phyloP scores from a whole-genome alignment of 192 early-diverging fungal genomes.

The Cetraspora pellucida region DNA sequence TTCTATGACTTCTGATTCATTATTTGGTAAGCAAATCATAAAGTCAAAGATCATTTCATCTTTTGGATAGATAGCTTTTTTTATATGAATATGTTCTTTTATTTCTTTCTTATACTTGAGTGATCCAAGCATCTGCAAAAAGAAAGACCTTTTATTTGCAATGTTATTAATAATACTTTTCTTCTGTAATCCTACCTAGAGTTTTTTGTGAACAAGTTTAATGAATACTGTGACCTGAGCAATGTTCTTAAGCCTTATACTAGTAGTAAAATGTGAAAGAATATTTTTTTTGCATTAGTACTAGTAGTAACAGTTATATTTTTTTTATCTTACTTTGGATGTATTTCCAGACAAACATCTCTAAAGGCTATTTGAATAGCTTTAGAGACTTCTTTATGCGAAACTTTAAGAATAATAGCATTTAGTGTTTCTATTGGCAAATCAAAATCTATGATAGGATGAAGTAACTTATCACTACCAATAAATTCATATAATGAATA shows the following conservation, averaged over 20 bases:
- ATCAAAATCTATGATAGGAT: too few relatives aligned
- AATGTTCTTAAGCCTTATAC: not conserved
- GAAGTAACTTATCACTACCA: too few relatives aligned
- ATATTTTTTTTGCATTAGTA: constrained; percentile 21
- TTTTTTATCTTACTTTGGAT: not conserved
- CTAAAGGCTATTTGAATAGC: not conserved
- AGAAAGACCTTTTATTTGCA: constrained; percentile 6
- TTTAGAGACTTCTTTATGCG: too few relatives aligned
- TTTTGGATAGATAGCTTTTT: not conserved
- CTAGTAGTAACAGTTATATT: not conserved
- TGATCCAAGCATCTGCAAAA: not conserved
- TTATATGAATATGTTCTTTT: not conserved
- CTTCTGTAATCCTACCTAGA: not conserved
- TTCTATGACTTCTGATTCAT: not conserved
- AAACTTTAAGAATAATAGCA: too few relatives aligned
- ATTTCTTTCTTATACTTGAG: not conserved
- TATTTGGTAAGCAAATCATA: not conserved
- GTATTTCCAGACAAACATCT: constrained; percentile 7
- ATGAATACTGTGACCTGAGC: not conserved
- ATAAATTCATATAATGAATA: too few relatives aligned
- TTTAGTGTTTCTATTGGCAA: too few relatives aligned
- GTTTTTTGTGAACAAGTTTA: constrained; percentile 10
- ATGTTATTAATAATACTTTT: constrained; percentile 26
- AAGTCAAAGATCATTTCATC: not conserved
- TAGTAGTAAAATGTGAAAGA: not conserved